phyloP scores from a whole-genome alignment of 1,139 yeast genomes.

The Yamadazyma blattariae region DNA sequence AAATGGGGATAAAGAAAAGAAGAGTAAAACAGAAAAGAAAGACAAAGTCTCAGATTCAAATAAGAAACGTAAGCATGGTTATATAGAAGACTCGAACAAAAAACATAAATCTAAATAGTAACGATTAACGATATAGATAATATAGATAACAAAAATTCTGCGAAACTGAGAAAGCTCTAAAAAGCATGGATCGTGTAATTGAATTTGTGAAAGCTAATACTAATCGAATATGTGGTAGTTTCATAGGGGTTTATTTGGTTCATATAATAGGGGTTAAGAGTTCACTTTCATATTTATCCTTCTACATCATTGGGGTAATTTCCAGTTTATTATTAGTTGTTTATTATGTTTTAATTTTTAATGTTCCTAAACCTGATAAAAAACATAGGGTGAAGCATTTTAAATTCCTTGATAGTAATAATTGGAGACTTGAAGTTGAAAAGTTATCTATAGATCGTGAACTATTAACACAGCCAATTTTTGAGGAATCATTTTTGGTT shows the following conservation, averaged over 20 bases:
- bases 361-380: conserved; percentile 4
- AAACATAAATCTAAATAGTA: conserved; percentile 5
- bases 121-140: background rate
- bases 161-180: conserved; percentile 1
- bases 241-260: background rate
- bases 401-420: conserved; percentile 21
- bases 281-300: conserved; percentile 5
- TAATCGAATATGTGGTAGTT: background rate
- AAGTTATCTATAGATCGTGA: conserved; percentile 8
- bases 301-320: conserved; percentile 9
- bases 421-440: conserved; percentile 25
- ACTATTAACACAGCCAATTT: conserved; percentile 25
- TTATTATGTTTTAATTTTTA: conserved; percentile 10
- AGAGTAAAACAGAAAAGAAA: conserved; percentile 12
- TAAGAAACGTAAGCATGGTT: conserved; percentile 5
- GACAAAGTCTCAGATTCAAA: conserved; percentile 11
- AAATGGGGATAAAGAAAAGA: background rate
- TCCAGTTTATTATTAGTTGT: conserved; percentile 1
- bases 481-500: conserved; percentile 50
- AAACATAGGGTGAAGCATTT: conserved; percentile 12
- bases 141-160: conserved; percentile 1
- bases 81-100: conserved; percentile 1
- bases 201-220: background rate
- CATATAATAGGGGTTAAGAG: conserved; percentile 6
- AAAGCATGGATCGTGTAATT: conserved; percentile 2